phyloP scores from a whole-genome alignment of 2,329 filamentous ascomycete species.

The Cladophialophora bantiana region DNA sequence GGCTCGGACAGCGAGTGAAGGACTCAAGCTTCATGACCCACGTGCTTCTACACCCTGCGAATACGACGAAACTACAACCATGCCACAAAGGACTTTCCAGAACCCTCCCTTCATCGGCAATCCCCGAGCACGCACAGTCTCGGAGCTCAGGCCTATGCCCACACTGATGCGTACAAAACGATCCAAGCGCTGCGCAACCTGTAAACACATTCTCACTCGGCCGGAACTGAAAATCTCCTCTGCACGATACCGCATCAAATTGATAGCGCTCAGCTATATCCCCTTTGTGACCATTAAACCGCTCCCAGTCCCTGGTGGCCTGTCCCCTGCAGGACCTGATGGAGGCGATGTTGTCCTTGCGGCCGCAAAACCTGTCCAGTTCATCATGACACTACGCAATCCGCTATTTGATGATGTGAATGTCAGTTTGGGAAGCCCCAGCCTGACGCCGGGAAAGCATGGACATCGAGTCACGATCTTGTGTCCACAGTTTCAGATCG shows the following conservation, averaged over 20 bases:
- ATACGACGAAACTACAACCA: conserved; percentile 36
- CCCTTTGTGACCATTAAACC: conserved; percentile 75
- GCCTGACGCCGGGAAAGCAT: conserved; percentile 77
- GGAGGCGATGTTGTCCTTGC: conserved; percentile 55
- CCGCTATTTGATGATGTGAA: conserved; percentile 91
- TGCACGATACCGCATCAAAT: conserved; percentile 88
- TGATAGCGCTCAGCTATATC: conserved; percentile 87
- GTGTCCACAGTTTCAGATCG: conserved; percentile 92
- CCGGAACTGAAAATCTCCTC: conserved; percentile 89
- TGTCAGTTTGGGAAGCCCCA: conserved; percentile 85
- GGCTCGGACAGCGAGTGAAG: conserved; percentile 73
- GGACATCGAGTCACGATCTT: conserved; percentile 85
- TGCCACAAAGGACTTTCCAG: conserved; percentile 47
- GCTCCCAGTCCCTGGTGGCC: conserved; percentile 48
- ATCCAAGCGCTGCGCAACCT: conserved; percentile 89
- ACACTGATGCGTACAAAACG: conserved; percentile 88
- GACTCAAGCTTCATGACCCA: conserved; percentile 70
- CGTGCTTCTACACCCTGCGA: conserved; percentile 36
- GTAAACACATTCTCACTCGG: conserved; percentile 93
- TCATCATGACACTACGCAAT: conserved; percentile 88
- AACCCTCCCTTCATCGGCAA: conserved; percentile 57
- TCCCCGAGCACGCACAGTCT: conserved; percentile 65
- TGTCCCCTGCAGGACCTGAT: conserved; percentile 40
- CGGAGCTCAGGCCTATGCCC: conserved; percentile 80
- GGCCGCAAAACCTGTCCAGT: conserved; percentile 69